Evolutionary conservation across 306 rosid species (phyloP).

Genomic region (Trichosanthes cucumerina): DNA sequence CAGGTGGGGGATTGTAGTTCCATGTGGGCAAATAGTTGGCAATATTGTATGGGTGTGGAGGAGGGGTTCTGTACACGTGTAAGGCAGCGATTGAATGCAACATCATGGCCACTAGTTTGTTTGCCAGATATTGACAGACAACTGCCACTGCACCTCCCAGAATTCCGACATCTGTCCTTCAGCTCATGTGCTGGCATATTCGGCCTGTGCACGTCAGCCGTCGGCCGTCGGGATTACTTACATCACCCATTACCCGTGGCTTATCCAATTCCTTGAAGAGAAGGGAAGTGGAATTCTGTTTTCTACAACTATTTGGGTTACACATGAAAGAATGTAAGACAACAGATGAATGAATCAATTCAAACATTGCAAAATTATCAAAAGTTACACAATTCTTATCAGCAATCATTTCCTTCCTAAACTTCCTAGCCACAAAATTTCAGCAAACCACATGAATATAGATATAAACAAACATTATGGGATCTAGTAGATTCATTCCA

Average conservation of each 20-base stretch:
- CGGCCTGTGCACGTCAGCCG: not conserved
- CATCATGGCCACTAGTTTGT: conserved; percentile 6
- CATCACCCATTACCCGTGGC: not conserved
- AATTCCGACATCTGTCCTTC: conserved; percentile 7
- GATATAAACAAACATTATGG: not conserved
- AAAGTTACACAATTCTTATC: not conserved
- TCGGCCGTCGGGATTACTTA: not conserved
- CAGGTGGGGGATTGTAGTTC: not conserved
- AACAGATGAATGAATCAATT: not conserved
- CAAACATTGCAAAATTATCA: not conserved
- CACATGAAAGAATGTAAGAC: not conserved
- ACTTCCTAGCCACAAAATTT: not conserved
- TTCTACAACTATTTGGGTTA: not conserved
- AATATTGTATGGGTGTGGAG: not conserved
- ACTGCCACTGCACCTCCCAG: not conserved
- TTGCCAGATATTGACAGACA: conserved; percentile 6
- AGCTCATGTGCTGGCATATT: not conserved
- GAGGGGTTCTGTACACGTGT: not conserved
- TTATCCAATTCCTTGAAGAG: conserved; percentile 5
- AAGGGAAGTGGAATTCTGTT: not conserved
- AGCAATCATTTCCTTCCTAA: not conserved
- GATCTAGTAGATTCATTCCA: not conserved
- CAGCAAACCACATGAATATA: not conserved
- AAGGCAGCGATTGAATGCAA: not conserved
- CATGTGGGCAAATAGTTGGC: conserved; percentile 1